phyloP scores from a whole-genome alignment of 2,329 filamentous ascomycete species.

The Rutstroemia sp. region DNA sequence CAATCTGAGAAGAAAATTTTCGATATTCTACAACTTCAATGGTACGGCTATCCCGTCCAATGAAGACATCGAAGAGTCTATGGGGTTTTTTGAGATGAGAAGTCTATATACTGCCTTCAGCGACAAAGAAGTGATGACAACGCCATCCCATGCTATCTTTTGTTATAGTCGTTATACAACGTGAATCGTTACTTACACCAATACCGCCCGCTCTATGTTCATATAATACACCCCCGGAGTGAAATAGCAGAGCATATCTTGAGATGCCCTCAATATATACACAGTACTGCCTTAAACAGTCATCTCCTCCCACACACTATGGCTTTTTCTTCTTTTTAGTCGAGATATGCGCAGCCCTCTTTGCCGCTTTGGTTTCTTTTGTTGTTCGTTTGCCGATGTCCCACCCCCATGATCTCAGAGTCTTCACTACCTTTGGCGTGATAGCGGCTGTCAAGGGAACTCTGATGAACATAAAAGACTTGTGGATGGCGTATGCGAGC shows the following conservation, averaged over 20 bases:
- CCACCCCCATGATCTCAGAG: conserved; percentile 83
- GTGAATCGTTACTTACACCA: neutral
- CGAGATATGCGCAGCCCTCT: conserved; percentile 18
- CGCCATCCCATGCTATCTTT: conserved; percentile 1
- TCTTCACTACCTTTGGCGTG: conserved; percentile 89
- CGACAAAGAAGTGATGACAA: neutral
- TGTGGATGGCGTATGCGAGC: conserved; percentile 94
- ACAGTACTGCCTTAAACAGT: neutral
- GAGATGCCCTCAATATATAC: neutral
- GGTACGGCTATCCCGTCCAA: no score
- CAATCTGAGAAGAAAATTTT: neutral
- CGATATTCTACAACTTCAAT: neutral
- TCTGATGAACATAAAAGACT: conserved; percentile 94
- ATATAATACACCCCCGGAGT: neutral
- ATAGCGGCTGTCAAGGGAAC: conserved; percentile 87
- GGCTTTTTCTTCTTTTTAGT: conserved; percentile 12
- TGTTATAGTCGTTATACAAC: neutral
- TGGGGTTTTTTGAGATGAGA: neutral
- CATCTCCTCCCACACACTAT: neutral
- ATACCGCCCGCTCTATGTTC: neutral
- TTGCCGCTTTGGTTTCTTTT: conserved; percentile 30
- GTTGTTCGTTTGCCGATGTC: conserved; percentile 73
- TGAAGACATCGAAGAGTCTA: no score
- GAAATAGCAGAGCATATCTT: no score
- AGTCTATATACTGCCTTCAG: neutral